A percentile compares a stretch with the other conserved stretches of the same genome.
phyloP scores from a whole-genome alignment of 805 yeast genomes.

The Metschnikowia gelsemii region DNA sequence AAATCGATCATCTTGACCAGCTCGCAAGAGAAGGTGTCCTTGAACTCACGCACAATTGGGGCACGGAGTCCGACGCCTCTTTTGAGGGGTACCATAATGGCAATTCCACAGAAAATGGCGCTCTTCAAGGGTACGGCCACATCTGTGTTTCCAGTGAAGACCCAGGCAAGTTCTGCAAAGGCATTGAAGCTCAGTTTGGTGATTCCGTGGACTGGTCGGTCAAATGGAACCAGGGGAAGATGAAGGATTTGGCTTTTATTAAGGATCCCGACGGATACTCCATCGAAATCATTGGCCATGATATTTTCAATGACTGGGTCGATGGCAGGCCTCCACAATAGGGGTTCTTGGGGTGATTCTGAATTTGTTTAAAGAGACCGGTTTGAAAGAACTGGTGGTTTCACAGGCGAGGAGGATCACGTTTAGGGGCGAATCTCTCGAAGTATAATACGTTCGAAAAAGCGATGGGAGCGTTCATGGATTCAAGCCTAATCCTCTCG shows the following conservation, averaged over 20 bases:
- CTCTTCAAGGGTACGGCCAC: slow-evolving; percentile 85
- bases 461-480: too few relatives aligned
- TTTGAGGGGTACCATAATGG: slow-evolving; percentile 81
- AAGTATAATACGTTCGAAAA: too few relatives aligned
- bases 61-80: slow-evolving; percentile 76
- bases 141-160: slow-evolving; percentile 69
- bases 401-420: too few relatives aligned
- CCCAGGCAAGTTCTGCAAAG: slow-evolving; percentile 55
- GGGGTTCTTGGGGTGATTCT: too few relatives aligned
- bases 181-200: slow-evolving; percentile 46
- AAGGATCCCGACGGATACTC: slow-evolving; percentile 91
- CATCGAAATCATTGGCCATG: slow-evolving; percentile 64
- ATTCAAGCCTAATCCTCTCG: too few relatives aligned
- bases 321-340: slow-evolving; percentile 18
- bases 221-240: slow-evolving; percentile 53
- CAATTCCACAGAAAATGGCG: slow-evolving; percentile 51
- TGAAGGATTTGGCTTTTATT: slow-evolving; percentile 67
- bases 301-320: slow-evolving; percentile 22
- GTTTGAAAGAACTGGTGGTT: too few relatives aligned
- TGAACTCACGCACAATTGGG: slow-evolving; percentile 95
- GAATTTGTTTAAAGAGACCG: too few relatives aligned
- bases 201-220: slow-evolving; percentile 53
- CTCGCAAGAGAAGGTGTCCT: slow-evolving; percentile 63
- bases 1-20: slow-evolving; percentile 32
- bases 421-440: too few relatives aligned